Evolutionary conservation across 2,329 filamentous ascomycete genomes (phyloP), one percentile per base, ranked within the genome.

Genomic region (Leptographium wingfieldii): DNA sequence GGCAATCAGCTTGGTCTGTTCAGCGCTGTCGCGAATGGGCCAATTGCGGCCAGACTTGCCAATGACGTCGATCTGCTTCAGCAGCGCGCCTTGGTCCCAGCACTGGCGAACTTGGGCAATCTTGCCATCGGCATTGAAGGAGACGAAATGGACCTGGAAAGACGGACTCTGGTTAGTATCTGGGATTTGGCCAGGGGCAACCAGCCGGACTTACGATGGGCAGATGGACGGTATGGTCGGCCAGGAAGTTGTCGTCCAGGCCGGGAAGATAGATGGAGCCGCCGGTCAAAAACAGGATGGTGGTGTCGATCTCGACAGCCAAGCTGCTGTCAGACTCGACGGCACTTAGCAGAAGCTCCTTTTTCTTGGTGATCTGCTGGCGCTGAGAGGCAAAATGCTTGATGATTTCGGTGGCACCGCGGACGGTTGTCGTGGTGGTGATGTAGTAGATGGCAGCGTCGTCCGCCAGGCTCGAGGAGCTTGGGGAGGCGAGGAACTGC

Each of bases 61-160:
- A 72, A 99, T 97, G 60, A 96, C 85, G 63, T 96, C 92, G 64
- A 96, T 81, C 72, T 95, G 87, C 76, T 94, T 97, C 66, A 99
- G 82, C 49, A 99, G 82, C 59, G 90, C 87, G 63, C 86, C 92
- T 73, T 99, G 94, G 71, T 99, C 94, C 94, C 94, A 99, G 71
- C 87, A 90, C 66, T 92, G 83, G 66, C 92, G 88, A 65, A 97
- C 88, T 72, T 94, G 90, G 62, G 81, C 73, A 70, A 99, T 96
- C 75, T 90, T 91, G 71, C 84, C 82, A 55, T 86, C 73, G 65
- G 73, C 70, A 72, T 95, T 82, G 73, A 96, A 96, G 61, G 84
- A 82, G 65, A 99, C 92, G 65, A 97, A 85, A 76, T 99, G 94
- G 67, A 86, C 82, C 90, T 94, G 61, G 11, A 19, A 1, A 49